Base-by-base conservation (phyloP, 2,329 filamentous ascomycete species). In the Myotisia sp. region DNA sequence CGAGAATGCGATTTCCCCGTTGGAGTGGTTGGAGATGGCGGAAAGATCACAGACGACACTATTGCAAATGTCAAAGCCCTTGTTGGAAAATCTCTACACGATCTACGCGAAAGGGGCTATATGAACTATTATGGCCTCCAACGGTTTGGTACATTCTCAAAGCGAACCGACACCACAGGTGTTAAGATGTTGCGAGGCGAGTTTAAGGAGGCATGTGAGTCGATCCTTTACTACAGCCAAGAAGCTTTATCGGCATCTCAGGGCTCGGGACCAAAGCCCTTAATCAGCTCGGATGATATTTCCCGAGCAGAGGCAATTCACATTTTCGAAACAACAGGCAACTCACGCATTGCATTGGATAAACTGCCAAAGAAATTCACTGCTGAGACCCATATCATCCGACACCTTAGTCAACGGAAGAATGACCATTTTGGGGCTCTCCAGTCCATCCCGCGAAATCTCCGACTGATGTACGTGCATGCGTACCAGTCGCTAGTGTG, bases 111-210 rank as follows among this genome's bases (percentile, higher is more conserved):
- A 27, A 70, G 77, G 28, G 90, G 90, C 2, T 98, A 92, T 64
- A 76, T 98, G 58, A 98, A 98, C 59, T 98, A 95, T 62, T 98
- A 86, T 51, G 90, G 90, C 6, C 74, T 95, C n/a, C 90, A 98
- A 59, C 76, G 90, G 16, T 98, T 98, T 48, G 90, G 90, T 18
- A 87, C 85, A 0, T 87, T 90, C 55, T 64, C 74, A 18, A 79
- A 82, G 8, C 80, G 85, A 21, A 98, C 90, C 0, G 84, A 95
- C 49, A 70, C 77, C 26, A 65, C 94, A 32, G 90, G 90, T 31
- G 73, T 79, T 51, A 77, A 82, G 53, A 85, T 98, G 51, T 68
- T 98, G 1, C 71, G 81, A 45, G 78, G 73, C 19, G 75, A 93
- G 48, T 85, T 85, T 45, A 70, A 86, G 51, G 80, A 73, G 20